phyloP scores from a whole-genome alignment of 371 early-diverging fungal species.

The Mortierella polycephala region DNA sequence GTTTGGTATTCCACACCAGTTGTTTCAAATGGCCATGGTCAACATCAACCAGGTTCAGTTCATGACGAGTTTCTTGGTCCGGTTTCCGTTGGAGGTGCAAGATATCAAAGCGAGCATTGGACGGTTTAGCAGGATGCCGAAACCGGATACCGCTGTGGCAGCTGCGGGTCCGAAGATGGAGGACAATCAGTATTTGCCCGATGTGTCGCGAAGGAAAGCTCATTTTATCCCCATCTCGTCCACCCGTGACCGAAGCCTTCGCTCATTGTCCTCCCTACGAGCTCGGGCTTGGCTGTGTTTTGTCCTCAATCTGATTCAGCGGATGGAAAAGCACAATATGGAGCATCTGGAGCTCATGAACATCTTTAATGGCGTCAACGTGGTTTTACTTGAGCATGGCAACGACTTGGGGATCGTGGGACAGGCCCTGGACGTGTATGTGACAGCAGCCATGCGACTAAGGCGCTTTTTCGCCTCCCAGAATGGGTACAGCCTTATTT shows the following conservation, averaged over 20 bases:
- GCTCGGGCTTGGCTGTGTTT: constrained; percentile 72
- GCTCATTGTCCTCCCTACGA: constrained; percentile 60
- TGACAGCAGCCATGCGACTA: constrained; percentile 65
- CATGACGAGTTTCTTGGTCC: constrained; percentile 65
- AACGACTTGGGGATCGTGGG: constrained; percentile 68
- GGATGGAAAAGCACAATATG: constrained; percentile 66
- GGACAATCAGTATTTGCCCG: constrained; percentile 23
- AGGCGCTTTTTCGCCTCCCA: constrained; percentile 70
- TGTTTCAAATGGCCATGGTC: constrained; percentile 66
- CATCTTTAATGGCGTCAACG: constrained; percentile 69
- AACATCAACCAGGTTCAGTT: constrained; percentile 74
- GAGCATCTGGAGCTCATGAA: constrained; percentile 66
- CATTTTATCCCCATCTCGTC: constrained; percentile 4
- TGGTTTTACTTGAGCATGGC: constrained; percentile 64
- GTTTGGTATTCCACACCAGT: constrained; percentile 61
- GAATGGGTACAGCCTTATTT: constrained; percentile 67
- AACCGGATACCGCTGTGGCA: constrained; percentile 1
- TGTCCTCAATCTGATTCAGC: constrained; percentile 61
- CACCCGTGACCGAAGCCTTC: constrained; percentile 11
- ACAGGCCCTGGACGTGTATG: constrained; percentile 65
- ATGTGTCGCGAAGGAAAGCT: constrained; percentile 5
- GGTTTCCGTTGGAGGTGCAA: constrained; percentile 67
- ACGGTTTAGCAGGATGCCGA: constrained; percentile 30
- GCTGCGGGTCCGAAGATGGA: constrained; percentile 10
- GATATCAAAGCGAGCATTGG: constrained; percentile 64